Base-by-base conservation (phyloP, 2,329 filamentous ascomycete genomes). In the Colletotrichum tanaceti region DNA sequence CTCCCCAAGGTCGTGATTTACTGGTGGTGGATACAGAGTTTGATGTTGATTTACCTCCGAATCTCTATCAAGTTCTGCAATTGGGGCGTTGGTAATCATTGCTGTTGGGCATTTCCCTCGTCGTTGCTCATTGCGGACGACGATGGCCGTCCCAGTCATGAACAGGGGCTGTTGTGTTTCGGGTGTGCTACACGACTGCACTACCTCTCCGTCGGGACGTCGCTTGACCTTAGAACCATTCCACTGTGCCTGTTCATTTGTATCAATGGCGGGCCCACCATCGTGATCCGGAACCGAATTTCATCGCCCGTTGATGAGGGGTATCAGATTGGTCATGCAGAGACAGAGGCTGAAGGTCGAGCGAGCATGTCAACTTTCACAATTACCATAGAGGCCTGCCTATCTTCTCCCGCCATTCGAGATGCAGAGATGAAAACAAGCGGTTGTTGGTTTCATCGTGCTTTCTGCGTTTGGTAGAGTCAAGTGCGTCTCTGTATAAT, bases 151-250 rank as follows among this genome's bases (percentile, higher is more conserved):
- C 49, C 49, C n/a, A 38, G 50, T 53, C 50, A 4, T 38, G 50
- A n/a, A 53, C 28, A 38, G 50, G 50, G 28, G 50, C 10, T 38
- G 32, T 20, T n/a, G 5, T 38, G 50, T 53, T 53, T 53, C 50
- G 28, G 32, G 10, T 20, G n/a, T 28, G 18, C 32, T 35, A 11
- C 18, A 11, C 10, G 14, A 28, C 10, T 20, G 7, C 10, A 35
- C 32, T 6, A 20, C 22, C 49, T 16, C 24, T 50, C 24, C 7
- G 3, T 32, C 18, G 14, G 47, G 24, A 16, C 16, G 18, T 46
- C n/a, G 6, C 24, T 28, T 52, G 49, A 9, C 11, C 49, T 4
- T 5, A 14, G 4, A n/a, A 14, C 28, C n/a, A 35, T 14, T 13
- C 7, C 6, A 18, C 16, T n/a, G 22, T 24, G 4, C 47, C 7